A percentile compares a stretch with the other conserved stretches of the same genome.
Evolutionary conservation across 176 grass and related monocot genomes (phyloP).

Genomic region (Cocos nucifera): DNA sequence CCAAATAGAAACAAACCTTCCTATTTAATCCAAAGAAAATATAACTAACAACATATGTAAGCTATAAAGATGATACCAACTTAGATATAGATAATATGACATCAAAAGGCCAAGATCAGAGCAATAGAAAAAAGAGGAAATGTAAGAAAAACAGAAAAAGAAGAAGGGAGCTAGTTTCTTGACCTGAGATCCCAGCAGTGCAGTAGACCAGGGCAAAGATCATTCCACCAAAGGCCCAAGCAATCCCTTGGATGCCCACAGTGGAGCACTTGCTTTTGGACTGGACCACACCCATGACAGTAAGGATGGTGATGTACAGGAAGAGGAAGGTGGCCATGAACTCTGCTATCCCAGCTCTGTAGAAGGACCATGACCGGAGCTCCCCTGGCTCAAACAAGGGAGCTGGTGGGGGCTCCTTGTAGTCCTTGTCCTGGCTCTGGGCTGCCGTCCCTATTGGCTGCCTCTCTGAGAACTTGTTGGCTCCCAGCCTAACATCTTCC

Average conservation of each 20-base stretch:
- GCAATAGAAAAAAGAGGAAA: too few relatives aligned
- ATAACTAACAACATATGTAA: too few relatives aligned
- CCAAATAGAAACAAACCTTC: too few relatives aligned
- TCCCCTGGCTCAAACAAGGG: constrained; percentile 65
- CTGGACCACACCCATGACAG: constrained; percentile 47
- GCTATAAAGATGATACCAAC: too few relatives aligned
- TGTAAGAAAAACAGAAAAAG: too few relatives aligned
- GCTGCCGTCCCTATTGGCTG: constrained; percentile 85
- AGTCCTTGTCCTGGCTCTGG: constrained; percentile 57
- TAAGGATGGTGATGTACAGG: constrained; percentile 68
- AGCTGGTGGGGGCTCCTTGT: constrained; percentile 63
- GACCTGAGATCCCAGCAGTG: constrained; percentile 41
- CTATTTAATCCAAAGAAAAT: too few relatives aligned
- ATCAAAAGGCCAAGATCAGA: too few relatives aligned
- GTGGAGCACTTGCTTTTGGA: constrained; percentile 46
- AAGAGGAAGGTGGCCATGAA: constrained; percentile 91
- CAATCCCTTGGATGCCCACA: constrained; percentile 85
- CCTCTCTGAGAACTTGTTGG: constrained; percentile 64
- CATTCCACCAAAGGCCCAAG: constrained; percentile 55
- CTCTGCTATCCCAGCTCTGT: constrained; percentile 84
- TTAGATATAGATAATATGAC: too few relatives aligned
- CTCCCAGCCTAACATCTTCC: constrained; percentile 69
- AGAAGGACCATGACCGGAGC: constrained; percentile 83
- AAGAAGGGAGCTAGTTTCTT: not conserved
- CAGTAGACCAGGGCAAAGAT: constrained; percentile 47